phyloP scores from a whole-genome alignment of 2,329 filamentous ascomycete species.

The Aspergillus puulaauensis region DNA sequence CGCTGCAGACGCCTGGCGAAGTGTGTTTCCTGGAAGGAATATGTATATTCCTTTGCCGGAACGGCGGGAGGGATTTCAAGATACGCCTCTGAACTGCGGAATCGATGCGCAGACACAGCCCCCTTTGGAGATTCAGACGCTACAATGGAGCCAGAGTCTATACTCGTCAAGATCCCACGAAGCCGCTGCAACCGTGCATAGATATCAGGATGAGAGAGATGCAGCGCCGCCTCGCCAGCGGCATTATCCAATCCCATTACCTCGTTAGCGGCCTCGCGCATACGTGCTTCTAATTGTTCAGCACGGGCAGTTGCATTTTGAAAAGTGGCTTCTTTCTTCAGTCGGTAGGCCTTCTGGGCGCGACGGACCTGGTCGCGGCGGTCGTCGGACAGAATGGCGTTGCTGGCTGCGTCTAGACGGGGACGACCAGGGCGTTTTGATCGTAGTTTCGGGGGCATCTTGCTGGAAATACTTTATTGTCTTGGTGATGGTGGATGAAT shows the following conservation, averaged over 20 bases:
- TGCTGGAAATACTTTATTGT: background rate
- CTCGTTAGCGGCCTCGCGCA: slow-evolving; percentile 11
- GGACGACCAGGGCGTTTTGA: background rate
- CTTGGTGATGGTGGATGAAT: too few species aligned
- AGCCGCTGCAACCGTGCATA: background rate
- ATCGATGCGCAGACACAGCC: background rate
- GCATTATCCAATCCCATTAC: background rate
- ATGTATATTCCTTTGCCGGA: slow-evolving; percentile 38
- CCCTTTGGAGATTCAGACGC: too few species aligned
- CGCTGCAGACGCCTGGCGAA: slow-evolving; percentile 73
- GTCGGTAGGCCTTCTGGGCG: slow-evolving; percentile 80
- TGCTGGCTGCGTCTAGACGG: background rate
- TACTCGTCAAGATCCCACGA: background rate
- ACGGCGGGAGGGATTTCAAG: background rate
- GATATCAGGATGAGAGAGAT: background rate
- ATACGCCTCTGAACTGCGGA: background rate
- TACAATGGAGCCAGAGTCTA: too few species aligned
- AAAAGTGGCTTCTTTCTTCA: slow-evolving; percentile 81
- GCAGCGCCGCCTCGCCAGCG: slow-evolving; percentile 2
- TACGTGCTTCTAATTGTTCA: slow-evolving; percentile 59
- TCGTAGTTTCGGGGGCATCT: background rate
- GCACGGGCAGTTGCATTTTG: slow-evolving; percentile 70
- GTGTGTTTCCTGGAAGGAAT: slow-evolving; percentile 62
- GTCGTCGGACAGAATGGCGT: slow-evolving; percentile 15
- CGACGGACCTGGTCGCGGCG: slow-evolving; percentile 84